Evolutionary conservation across 192 early-diverging fungal species (phyloP).

Genomic region (Umbelopsis sp.): DNA sequence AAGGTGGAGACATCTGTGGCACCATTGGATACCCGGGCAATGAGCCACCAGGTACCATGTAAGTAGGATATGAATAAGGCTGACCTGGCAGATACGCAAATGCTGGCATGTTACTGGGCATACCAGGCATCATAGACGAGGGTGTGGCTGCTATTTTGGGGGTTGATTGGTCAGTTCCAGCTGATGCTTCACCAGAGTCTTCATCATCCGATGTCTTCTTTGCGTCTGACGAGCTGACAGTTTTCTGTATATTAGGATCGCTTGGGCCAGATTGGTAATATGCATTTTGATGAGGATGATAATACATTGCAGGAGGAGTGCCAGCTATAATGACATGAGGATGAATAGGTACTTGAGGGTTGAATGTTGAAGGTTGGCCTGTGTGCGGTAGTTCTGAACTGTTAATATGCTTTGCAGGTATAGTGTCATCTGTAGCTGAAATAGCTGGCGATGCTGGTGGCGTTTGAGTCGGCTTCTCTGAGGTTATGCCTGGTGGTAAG

Average conservation of each 20-base stretch:
- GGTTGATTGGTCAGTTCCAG: neutral
- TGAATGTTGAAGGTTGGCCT: neutral
- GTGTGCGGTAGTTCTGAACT: neutral
- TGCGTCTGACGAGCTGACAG: neutral
- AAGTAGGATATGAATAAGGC: conserved; percentile 8
- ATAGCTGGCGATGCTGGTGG: neutral
- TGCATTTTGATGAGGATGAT: neutral
- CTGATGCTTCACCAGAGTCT: neutral
- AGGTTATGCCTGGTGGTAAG: conserved; percentile 4
- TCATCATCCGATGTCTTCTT: neutral
- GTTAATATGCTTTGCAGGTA: neutral
- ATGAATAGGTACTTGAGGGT: conserved; percentile 15
- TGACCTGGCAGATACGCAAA: conserved; percentile 5
- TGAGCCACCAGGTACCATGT: neutral
- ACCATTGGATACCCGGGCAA: neutral
- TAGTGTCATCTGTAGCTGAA: neutral
- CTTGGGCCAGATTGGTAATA: neutral
- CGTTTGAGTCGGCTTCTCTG: neutral
- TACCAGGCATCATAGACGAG: neutral
- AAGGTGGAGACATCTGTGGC: neutral
- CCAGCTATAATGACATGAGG: conserved; percentile 21
- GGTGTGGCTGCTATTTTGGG: neutral
- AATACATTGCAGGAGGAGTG: neutral
- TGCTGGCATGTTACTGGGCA: neutral
- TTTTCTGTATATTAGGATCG: neutral